These are phyloP conservation scores for Sugiyamaella floridensis DNA, from an alignment of 805 yeast genomes.

Conservation along the genomic window DNA sequence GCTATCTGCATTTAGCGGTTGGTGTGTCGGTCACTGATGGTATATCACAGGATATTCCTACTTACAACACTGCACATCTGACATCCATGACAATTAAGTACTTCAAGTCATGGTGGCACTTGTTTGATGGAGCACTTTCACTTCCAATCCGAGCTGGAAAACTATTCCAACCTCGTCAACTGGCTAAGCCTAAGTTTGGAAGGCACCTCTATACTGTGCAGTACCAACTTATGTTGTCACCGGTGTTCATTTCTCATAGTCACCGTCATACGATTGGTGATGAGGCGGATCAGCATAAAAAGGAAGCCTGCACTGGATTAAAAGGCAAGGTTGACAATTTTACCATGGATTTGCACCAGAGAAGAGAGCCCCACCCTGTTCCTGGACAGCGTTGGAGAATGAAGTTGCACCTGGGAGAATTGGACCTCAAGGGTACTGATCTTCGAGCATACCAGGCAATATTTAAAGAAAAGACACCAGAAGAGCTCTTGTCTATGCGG, in stretches of 20 bases:
- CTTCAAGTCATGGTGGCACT: constrained; percentile 79
- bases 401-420: constrained; percentile 59
- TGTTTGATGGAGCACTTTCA: constrained; percentile 71
- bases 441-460: constrained; percentile 57
- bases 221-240: constrained; percentile 64
- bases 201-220: constrained; percentile 69
- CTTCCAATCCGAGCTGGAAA: constrained; percentile 73
- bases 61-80: constrained; percentile 67
- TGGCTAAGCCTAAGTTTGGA: constrained; percentile 52
- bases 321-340: constrained; percentile 53
- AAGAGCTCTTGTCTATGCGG: constrained; percentile 34
- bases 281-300: constrained; percentile 35
- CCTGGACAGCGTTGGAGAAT: constrained; percentile 41
- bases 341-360: constrained; percentile 60
- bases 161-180: constrained; percentile 39
- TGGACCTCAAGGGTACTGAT: constrained; percentile 64
- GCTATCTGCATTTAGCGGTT: constrained; percentile 69
- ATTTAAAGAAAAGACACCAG: constrained; percentile 50
- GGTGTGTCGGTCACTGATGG: constrained; percentile 39
- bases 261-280: constrained; percentile 46
- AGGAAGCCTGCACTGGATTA: constrained; percentile 54
- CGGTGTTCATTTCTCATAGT: constrained; percentile 68
- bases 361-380: constrained; percentile 31
- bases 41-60: neutral
- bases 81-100: constrained; percentile 61